Evolutionary conservation across 2,329 filamentous ascomycete species (phyloP), one percentile per base, ranked within the genome.

Genomic region (Myriosclerotinia curreyana): DNA sequence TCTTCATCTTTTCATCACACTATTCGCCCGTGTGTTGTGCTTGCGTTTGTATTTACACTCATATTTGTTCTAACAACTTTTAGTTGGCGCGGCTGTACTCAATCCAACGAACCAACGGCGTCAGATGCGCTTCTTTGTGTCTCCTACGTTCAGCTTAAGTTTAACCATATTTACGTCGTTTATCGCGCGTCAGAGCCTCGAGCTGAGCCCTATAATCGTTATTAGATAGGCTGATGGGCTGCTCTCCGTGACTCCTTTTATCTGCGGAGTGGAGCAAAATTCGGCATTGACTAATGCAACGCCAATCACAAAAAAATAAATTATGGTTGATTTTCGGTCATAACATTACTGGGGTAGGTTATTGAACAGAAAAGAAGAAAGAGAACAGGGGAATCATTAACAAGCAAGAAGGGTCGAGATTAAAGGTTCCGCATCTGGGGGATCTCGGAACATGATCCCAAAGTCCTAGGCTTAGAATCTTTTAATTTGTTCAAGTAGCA

Each of bases 121-220:
- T 38, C 25, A 52, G 58, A 44, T 60, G 62, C 62, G 62, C 62
- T 64, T 64, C 62, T 64, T 28, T 42, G 38, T 64, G 28, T 9
- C 25, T 25, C 38, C 38, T 55, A 44, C 25, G 25, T 46, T 62
- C 59, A 62, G 59, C 59, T 62, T 25, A 20, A 8, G 15, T 31
- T 31, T 31, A 31, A 3, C 28, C 20, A 62, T 34, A 22, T 22
- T 17, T 52, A 11, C 9, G 25, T 34, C 15, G 25, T 54, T 46
- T 46, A 46, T 62, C 59, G 50, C 50, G 20, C 14, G 25, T 34
- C 34, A 40, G 49, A 42, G 28, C 54, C 54, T n/a, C 20, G 31
- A 61, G 59, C 59, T 61, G 59, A 54, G 42, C 34, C 28, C 44
- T 58, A 48, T 20, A n/a, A 44, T 58, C 42, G 28, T 28, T 58